These are phyloP conservation scores for Pestalotiopsis fici DNA, from an alignment of 2,329 filamentous ascomycete species.

Conservation along the genomic window DNA sequence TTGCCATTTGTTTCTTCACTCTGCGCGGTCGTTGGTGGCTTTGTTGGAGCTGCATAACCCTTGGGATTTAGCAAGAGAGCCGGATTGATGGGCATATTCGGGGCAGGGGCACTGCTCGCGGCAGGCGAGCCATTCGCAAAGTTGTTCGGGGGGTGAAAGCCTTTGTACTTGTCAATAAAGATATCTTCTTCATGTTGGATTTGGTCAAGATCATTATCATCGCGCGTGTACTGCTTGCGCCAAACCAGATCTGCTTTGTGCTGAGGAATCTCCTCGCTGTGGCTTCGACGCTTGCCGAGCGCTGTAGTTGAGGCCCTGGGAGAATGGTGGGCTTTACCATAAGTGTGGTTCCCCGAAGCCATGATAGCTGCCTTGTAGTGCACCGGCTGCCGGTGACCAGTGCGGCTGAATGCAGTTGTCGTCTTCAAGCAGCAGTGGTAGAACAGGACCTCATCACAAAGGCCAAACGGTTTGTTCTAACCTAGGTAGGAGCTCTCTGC, in stretches of 20 bases:
- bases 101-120: constrained; percentile 15
- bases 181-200: neutral
- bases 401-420: constrained; percentile 1
- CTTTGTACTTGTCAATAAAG: constrained; percentile 17
- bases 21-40: constrained; percentile 15
- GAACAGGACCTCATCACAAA: constrained; percentile 4
- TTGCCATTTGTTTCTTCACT: constrained; percentile 23
- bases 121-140: constrained; percentile 15
- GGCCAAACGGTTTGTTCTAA: neutral
- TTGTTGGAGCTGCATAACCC: constrained; percentile 25
- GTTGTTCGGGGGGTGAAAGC: constrained; percentile 22
- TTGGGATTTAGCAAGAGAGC: constrained; percentile 42
- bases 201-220: constrained; percentile 22
- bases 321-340: constrained; percentile 3
- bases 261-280: constrained; percentile 2
- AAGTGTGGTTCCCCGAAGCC: constrained; percentile 8
- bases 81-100: constrained; percentile 38
- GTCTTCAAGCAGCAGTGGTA: neutral
- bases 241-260: constrained; percentile 5
- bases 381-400: neutral
- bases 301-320: neutral
- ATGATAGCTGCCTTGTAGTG: neutral
- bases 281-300: constrained; percentile 9
- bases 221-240: constrained; percentile 4
- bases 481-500: neutral